Conservation (phyloP, 2,329 filamentous ascomycete species). For the Fusarium bactridioides region DNA sequence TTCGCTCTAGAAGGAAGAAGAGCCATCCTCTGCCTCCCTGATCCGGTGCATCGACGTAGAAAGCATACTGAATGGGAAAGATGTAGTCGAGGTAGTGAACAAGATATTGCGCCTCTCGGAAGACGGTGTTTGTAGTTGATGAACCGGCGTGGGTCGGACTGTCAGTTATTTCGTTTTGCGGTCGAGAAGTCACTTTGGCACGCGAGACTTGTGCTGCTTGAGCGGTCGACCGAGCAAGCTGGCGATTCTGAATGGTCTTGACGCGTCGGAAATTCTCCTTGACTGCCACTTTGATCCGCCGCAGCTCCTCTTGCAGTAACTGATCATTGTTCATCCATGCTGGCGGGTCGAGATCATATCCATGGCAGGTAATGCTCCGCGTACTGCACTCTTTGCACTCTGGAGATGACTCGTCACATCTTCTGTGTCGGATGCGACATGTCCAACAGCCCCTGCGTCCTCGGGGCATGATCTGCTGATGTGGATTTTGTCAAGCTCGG, state of each 20-base stretch:
- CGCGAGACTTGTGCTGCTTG: not conserved
- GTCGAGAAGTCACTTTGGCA: not conserved
- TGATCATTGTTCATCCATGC: conserved; percentile 45
- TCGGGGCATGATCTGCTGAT: not conserved
- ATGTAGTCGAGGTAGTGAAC: conserved; percentile 43
- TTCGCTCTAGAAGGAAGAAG: conserved; percentile 28
- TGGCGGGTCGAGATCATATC: conserved; percentile 45
- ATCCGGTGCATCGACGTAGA: conserved; percentile 37
- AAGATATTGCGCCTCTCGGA: conserved; percentile 40
- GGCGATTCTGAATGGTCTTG: conserved; percentile 12
- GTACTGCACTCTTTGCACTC: conserved; percentile 38
- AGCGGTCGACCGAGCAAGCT: not conserved
- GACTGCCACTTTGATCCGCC: conserved; percentile 35
- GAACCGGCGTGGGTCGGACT: not conserved
- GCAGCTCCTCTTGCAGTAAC: conserved; percentile 41
- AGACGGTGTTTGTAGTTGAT: conserved; percentile 2
- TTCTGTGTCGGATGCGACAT: conserved; percentile 41
- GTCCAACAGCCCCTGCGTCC: conserved; percentile 42
- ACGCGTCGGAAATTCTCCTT: conserved; percentile 36
- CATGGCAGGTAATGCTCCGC: conserved; percentile 36
- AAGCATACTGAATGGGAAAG: conserved; percentile 40
- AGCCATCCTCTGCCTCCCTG: conserved; percentile 41
- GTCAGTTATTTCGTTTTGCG: not conserved
- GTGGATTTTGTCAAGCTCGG: not conserved
- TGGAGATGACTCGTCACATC: conserved; percentile 41